Conservation (phyloP, 345 rosid genomes). For the Adansonia digitata region DNA sequence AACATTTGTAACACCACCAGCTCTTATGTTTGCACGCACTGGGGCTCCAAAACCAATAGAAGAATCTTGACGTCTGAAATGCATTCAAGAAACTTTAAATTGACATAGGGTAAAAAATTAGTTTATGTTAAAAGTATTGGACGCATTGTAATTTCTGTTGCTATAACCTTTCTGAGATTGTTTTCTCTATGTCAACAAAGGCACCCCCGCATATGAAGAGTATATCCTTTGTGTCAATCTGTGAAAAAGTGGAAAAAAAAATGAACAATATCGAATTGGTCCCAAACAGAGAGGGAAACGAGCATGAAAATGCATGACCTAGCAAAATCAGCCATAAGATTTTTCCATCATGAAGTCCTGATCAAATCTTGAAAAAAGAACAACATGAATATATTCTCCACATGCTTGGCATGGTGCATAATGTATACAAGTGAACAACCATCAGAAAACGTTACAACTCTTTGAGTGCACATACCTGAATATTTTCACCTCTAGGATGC, state of each 20-base stretch:
- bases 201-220: slow-evolving; percentile 99
- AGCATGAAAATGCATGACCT: neutral
- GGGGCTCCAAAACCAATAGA: slow-evolving; percentile 99
- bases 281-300: neutral
- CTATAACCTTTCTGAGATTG: slow-evolving; percentile 89
- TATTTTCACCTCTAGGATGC: slow-evolving; percentile 98
- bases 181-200: slow-evolving; percentile 91
- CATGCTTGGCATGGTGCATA: neutral
- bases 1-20: slow-evolving; percentile 65
- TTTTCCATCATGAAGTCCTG: neutral
- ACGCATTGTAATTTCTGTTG: neutral
- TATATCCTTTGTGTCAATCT: slow-evolving; percentile 98
- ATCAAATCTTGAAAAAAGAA: neutral
- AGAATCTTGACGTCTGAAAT: slow-evolving; percentile 87
- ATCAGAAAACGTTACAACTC: neutral
- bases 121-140: neutral
- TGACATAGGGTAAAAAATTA: neutral
- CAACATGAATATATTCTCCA: neutral
- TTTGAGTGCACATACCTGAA: slow-evolving; percentile 57
- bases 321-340: neutral
- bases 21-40: slow-evolving; percentile 95
- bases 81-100: slow-evolving; percentile 8
- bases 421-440: neutral
- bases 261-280: neutral
- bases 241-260: slow-evolving; percentile 12